phyloP scores from a whole-genome alignment of 768 basidiomycete genomes.

The Collybiopsis confluens region DNA sequence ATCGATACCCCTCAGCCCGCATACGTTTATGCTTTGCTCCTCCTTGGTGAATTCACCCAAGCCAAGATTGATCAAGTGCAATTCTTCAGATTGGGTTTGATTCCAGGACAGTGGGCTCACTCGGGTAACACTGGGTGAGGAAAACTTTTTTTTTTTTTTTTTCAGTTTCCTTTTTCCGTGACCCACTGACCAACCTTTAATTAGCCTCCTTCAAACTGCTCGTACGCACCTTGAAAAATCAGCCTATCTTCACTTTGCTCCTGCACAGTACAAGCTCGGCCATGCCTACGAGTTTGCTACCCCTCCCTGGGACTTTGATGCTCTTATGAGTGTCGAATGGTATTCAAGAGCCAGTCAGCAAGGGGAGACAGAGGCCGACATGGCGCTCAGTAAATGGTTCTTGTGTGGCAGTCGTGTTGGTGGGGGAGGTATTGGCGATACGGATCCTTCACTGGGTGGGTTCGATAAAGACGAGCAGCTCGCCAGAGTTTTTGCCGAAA shows the following conservation, averaged over 20 bases:
- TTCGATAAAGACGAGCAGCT: conserved; percentile 88
- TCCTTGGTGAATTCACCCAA: conserved; percentile 80
- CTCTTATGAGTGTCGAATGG: conserved; percentile 86
- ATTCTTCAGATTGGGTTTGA: conserved; percentile 47
- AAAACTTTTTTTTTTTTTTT: conserved; percentile 23
- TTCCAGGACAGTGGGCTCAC: conserved; percentile 46
- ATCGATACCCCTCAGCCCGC: conserved; percentile 83
- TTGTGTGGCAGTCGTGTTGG: conserved; percentile 66
- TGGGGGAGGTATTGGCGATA: conserved; percentile 18
- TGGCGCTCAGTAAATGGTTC: conserved; percentile 98
- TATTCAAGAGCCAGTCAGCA: conserved; percentile 80
- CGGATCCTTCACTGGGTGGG: conserved; percentile 31
- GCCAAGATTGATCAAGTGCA: conserved; percentile 45
- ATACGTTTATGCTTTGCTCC: conserved; percentile 83
- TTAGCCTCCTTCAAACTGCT: conserved; percentile 44
- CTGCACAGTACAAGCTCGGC: conserved; percentile 90
- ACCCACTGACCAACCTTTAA: conserved; percentile 20
- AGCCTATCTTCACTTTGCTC: conserved; percentile 79
- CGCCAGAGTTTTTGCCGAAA: conserved; percentile 87
- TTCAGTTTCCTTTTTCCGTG: conserved; percentile 12
- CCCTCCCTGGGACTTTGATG: conserved; percentile 71
- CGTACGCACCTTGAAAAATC: conserved; percentile 77
- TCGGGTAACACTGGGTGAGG: conserved; percentile 9
- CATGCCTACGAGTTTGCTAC: conserved; percentile 90
- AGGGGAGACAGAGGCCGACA: conserved; percentile 90